These are phyloP conservation scores for Arthrobotrys sphaeroides DNA, from an alignment of 2,329 filamentous ascomycete genomes.

Conservation along the genomic window DNA sequence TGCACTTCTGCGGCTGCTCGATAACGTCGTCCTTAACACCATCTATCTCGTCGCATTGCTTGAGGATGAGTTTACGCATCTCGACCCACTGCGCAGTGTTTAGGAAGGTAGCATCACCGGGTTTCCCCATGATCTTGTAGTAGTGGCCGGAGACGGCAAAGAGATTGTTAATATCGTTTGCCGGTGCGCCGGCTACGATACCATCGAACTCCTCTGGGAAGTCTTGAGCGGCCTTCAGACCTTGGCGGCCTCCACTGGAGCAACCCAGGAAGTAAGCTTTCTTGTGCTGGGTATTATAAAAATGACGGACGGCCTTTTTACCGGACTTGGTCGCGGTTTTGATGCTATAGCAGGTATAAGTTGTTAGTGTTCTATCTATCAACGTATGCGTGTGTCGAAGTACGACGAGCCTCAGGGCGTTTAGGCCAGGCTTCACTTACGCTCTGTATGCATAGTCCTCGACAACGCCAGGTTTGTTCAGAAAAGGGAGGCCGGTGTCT, in stretches of 20 bases:
- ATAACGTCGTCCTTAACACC: constrained; percentile 65
- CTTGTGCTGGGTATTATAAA: constrained; percentile 10
- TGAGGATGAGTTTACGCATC: constrained; percentile 61
- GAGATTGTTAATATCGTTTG: constrained; percentile 63
- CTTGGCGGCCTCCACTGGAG: constrained; percentile 65
- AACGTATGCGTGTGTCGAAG: neutral
- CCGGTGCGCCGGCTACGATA: constrained; percentile 64
- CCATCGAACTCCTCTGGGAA: constrained; percentile 65
- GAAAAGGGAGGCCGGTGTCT: neutral
- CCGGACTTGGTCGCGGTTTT: neutral
- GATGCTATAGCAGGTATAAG: neutral
- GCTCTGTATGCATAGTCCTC: constrained; percentile 37
- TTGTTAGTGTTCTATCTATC: neutral
- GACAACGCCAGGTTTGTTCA: constrained; percentile 40
- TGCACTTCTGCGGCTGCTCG: constrained; percentile 60
- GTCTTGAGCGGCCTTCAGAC: constrained; percentile 63
- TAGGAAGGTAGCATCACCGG: constrained; percentile 56
- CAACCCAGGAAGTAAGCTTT: constrained; percentile 66
- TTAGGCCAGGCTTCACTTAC: neutral
- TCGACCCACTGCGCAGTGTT: constrained; percentile 58
- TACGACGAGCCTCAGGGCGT: no score
- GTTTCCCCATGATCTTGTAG: constrained; percentile 56
- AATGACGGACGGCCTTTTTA: constrained; percentile 17
- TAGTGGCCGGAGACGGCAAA: neutral
- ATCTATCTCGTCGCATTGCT: constrained; percentile 66